phyloP scores from a whole-genome alignment of 768 basidiomycete genomes.

The Kwoniella newhampshirensis region DNA sequence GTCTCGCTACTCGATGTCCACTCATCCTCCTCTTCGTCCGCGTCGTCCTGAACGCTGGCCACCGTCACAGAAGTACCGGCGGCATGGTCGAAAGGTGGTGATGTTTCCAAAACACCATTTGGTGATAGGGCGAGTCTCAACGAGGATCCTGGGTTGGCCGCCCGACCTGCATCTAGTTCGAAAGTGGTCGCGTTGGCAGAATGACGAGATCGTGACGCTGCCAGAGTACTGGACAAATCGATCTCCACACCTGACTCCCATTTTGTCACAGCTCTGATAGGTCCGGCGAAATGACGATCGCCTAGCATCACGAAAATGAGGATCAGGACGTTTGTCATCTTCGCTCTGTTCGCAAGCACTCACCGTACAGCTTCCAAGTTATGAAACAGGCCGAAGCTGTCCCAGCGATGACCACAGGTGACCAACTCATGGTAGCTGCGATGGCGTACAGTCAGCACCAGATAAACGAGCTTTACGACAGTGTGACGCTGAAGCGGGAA shows the following conservation, averaged over 20 bases:
- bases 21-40: slow-evolving; percentile 7
- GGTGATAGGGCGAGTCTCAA: slow-evolving; percentile 17
- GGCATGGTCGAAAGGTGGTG: no score
- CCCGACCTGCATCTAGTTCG: neutral
- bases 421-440: slow-evolving; percentile 50
- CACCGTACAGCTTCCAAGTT: slow-evolving; percentile 54
- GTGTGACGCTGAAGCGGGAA: no score
- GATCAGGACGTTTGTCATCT: neutral
- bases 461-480: neutral
- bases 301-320: slow-evolving; percentile 13
- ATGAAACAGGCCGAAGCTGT: slow-evolving; percentile 44
- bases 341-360: neutral
- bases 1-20: slow-evolving; percentile 1
- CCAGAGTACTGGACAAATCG: slow-evolving; percentile 49
- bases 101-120: no score
- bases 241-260: slow-evolving; percentile 56
- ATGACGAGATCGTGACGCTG: slow-evolving; percentile 21
- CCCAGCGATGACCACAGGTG: slow-evolving; percentile 48
- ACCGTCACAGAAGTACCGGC: no score
- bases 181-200: slow-evolving; percentile 5
- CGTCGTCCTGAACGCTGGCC: neutral
- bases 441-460: neutral
- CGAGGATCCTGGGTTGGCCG: slow-evolving; percentile 9
- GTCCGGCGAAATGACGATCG: slow-evolving; percentile 54
- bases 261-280: slow-evolving; percentile 54